phyloP scores from a whole-genome alignment of 2,329 filamentous ascomycete genomes.

The Curvularia eragrostidis region DNA sequence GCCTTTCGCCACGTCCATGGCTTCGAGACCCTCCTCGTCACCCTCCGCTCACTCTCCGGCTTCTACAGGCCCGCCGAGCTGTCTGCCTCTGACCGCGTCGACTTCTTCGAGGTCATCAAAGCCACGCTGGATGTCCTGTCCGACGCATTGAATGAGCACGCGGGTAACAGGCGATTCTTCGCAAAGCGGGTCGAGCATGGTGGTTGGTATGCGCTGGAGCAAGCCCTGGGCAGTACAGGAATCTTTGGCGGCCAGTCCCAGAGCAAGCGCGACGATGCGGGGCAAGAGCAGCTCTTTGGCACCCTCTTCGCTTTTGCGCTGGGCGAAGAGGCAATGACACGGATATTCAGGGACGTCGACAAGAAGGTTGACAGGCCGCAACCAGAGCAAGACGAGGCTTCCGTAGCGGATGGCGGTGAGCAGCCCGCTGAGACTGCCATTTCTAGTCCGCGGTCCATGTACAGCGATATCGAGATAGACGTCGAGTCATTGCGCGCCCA shows the following conservation, averaged over 20 bases:
- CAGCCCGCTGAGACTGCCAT: constrained; percentile 33
- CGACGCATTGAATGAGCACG: constrained; percentile 76
- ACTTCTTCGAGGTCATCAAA: constrained; percentile 73
- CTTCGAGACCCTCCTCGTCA: constrained; percentile 75
- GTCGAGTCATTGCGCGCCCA: constrained; percentile 40
- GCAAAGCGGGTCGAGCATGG: constrained; percentile 74
- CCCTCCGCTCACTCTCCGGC: constrained; percentile 73
- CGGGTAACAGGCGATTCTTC: constrained; percentile 89
- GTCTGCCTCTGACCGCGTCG: constrained; percentile 66
- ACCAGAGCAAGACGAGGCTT: constrained; percentile 17
- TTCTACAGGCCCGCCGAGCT: constrained; percentile 74
- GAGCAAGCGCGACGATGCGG: constrained; percentile 45
- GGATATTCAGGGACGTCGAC: constrained; percentile 63
- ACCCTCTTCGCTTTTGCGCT: constrained; percentile 81
- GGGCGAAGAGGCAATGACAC: constrained; percentile 75
- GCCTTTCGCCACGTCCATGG: constrained; percentile 82
- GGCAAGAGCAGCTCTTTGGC: constrained; percentile 78
- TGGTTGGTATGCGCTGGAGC: constrained; percentile 79
- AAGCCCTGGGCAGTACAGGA: constrained; percentile 70
- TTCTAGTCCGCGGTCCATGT: constrained; percentile 35
- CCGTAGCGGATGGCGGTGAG: constrained; percentile 11
- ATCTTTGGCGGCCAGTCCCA: constrained; percentile 46
- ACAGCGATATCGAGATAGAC: constrained; percentile 37
- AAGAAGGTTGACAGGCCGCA: constrained; percentile 32
- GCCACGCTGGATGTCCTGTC: constrained; percentile 76